Conservation (phyloP, 176 grass and related monocot genomes). For the Cenchrus purpureus region DNA sequence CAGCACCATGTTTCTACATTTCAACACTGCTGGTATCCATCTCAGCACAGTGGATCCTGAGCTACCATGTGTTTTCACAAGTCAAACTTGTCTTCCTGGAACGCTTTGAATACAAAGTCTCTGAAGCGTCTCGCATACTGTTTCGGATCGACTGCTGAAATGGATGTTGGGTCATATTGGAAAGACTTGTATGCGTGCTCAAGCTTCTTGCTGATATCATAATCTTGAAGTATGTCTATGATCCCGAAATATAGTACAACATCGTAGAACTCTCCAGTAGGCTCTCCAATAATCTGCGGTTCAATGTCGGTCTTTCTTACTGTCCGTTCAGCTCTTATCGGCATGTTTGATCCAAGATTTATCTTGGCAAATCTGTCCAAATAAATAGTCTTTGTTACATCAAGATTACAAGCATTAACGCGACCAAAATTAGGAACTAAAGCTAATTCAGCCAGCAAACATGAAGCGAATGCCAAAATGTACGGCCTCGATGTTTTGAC, state of each 20-base stretch:
- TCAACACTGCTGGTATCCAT: slow-evolving; percentile 8
- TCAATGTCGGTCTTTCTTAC: slow-evolving; percentile 55
- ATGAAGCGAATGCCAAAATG: slow-evolving; percentile 26
- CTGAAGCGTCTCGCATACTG: slow-evolving; percentile 86
- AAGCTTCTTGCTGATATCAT: slow-evolving; percentile 93
- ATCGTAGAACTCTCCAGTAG: slow-evolving; percentile 76
- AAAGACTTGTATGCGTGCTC: slow-evolving; percentile 94
- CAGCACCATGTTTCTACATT: slow-evolving; percentile 32
- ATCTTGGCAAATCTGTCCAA: slow-evolving; percentile 63
- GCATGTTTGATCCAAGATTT: slow-evolving; percentile 83
- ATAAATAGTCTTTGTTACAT: not conserved
- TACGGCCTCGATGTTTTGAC: not conserved
- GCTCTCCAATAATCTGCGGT: slow-evolving; percentile 66
- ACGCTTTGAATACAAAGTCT: slow-evolving; percentile 85
- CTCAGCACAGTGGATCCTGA: slow-evolving; percentile 21
- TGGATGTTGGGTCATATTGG: slow-evolving; percentile 83
- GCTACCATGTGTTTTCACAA: slow-evolving; percentile 42
- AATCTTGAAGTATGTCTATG: slow-evolving; percentile 96
- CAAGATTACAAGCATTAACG: slow-evolving; percentile 23
- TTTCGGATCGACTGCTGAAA: slow-evolving; percentile 88
- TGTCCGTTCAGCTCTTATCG: slow-evolving; percentile 68
- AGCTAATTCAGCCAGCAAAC: slow-evolving; percentile 2
- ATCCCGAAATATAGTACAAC: slow-evolving; percentile 85
- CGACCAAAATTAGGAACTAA: not conserved
- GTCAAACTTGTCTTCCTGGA: slow-evolving; percentile 71